These are phyloP conservation scores for Penicillium nordicum DNA, from an alignment of 2,329 filamentous ascomycete species.

Conservation along the genomic window DNA sequence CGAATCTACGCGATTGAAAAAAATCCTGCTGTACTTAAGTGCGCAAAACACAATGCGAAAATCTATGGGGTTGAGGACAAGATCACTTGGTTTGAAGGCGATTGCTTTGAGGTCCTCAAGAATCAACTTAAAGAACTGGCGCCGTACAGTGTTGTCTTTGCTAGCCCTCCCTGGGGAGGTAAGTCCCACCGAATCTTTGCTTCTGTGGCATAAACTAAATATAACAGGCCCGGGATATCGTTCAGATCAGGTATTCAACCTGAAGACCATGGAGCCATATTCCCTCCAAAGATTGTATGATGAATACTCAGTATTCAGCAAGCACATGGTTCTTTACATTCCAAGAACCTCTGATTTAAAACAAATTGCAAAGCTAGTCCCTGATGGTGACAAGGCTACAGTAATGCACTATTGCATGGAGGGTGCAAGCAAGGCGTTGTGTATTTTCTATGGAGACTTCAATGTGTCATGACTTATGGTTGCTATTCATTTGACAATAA, in stretches of 20 bases:
- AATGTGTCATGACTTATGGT: conserved; percentile 31
- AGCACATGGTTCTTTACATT: conserved; percentile 69
- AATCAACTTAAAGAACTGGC: conserved; percentile 49
- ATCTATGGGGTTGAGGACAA: conserved; percentile 75
- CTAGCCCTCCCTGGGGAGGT: conserved; percentile 73
- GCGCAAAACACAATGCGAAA: conserved; percentile 86
- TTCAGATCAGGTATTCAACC: conserved; percentile 70
- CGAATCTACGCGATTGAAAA: conserved; percentile 86
- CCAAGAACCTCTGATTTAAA: conserved; percentile 79
- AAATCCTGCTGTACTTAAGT: conserved; percentile 73
- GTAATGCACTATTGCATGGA: conserved; percentile 89
- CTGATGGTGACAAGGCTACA: conserved; percentile 57
- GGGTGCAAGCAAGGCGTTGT: conserved; percentile 76
- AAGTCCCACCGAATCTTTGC: conserved; percentile 20
- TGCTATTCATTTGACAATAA: background rate
- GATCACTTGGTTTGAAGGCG: conserved; percentile 82
- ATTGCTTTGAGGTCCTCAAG: conserved; percentile 73
- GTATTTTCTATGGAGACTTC: conserved; percentile 57
- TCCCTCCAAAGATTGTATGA: conserved; percentile 61
- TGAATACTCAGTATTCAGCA: conserved; percentile 54
- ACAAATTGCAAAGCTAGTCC: conserved; percentile 63
- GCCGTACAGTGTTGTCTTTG: conserved; percentile 61
- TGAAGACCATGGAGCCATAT: conserved; percentile 86
- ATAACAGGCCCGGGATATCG: conserved; percentile 59
- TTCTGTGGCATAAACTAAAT: background rate